phyloP scores from a whole-genome alignment of 345 rosid genomes.

The Eucalyptus erythrocorys region DNA sequence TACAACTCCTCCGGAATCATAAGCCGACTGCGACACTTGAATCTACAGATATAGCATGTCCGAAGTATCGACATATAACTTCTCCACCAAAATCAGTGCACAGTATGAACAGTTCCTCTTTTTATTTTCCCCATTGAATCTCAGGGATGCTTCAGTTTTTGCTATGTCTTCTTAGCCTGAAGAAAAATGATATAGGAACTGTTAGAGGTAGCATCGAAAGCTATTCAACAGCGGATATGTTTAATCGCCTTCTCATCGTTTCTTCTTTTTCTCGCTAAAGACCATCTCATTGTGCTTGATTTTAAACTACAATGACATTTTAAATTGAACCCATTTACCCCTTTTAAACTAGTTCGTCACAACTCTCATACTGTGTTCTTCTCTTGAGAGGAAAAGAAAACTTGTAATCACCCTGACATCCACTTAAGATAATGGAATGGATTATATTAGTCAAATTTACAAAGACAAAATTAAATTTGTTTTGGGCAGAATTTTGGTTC shows the following conservation, averaged over 20 bases:
- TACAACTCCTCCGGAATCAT: neutral
- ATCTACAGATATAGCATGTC: neutral
- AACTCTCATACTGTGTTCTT: neutral
- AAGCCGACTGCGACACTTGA: neutral
- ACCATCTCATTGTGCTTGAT: neutral
- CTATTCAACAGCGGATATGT: neutral
- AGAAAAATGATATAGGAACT: neutral
- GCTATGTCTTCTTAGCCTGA: slow-evolving; percentile 43
- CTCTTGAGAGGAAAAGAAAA: neutral
- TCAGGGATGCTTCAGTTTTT: neutral
- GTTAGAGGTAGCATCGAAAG: neutral
- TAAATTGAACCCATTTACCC: neutral
- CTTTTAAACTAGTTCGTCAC: neutral
- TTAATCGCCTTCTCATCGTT: neutral
- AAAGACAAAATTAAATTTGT: neutral
- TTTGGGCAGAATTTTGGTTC: neutral
- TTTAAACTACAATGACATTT: neutral
- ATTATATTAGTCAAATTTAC: neutral
- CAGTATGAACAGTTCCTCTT: neutral
- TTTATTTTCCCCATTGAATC: neutral
- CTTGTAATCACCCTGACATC: neutral
- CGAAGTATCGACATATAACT: neutral
- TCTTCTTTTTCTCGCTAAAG: neutral
- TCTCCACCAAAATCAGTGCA: neutral
- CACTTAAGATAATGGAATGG: neutral